A percentile compares a stretch with the other conserved stretches of the same genome.
Conservation (phyloP, 805 yeast species). For the Alloascoidea hylecoeti region DNA sequence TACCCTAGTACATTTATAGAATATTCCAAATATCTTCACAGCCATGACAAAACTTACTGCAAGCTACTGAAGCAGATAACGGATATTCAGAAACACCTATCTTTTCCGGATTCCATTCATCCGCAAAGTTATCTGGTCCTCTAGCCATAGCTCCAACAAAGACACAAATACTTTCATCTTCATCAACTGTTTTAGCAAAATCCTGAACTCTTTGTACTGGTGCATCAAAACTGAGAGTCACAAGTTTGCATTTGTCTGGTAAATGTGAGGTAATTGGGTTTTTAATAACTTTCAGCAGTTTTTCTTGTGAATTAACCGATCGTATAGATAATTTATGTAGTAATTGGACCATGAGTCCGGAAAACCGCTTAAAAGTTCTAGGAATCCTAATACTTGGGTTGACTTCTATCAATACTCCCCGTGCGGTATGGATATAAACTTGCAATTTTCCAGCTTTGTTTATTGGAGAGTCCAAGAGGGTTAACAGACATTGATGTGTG, state of each 20-base stretch:
- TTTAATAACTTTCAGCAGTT: slow-evolving; percentile 83
- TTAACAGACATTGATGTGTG: slow-evolving; percentile 92
- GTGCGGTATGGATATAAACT: slow-evolving; percentile 91
- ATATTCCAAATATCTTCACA: slow-evolving; percentile 98
- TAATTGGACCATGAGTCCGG: slow-evolving; percentile 95
- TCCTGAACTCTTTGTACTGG: slow-evolving; percentile 80
- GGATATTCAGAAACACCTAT: slow-evolving; percentile 94
- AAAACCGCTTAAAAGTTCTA: slow-evolving; percentile 93
- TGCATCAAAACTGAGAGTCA: slow-evolving; percentile 88
- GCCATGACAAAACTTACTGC: slow-evolving; percentile 96
- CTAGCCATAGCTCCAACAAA: slow-evolving; percentile 99
- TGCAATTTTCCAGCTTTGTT: slow-evolving; percentile 95
- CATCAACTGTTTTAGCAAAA: slow-evolving; percentile 64
- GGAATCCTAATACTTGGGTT: slow-evolving; percentile 96
- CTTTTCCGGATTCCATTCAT: slow-evolving; percentile 92
- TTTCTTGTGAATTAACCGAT: slow-evolving; percentile 91
- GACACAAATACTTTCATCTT: slow-evolving; percentile 90
- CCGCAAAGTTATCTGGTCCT: slow-evolving; percentile 95
- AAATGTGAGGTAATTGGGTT: slow-evolving; percentile 95
- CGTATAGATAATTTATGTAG: slow-evolving; percentile 86
- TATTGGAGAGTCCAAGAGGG: slow-evolving; percentile 92
- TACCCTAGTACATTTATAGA: slow-evolving; percentile 15
- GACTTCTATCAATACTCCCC: slow-evolving; percentile 89
- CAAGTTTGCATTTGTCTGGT: slow-evolving; percentile 89
- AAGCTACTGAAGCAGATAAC: slow-evolving; percentile 93